A percentile compares a stretch with the other conserved stretches of the same genome.
Evolutionary conservation across 306 rosid species (phyloP).

Genomic region (Trifolium pratense): DNA sequence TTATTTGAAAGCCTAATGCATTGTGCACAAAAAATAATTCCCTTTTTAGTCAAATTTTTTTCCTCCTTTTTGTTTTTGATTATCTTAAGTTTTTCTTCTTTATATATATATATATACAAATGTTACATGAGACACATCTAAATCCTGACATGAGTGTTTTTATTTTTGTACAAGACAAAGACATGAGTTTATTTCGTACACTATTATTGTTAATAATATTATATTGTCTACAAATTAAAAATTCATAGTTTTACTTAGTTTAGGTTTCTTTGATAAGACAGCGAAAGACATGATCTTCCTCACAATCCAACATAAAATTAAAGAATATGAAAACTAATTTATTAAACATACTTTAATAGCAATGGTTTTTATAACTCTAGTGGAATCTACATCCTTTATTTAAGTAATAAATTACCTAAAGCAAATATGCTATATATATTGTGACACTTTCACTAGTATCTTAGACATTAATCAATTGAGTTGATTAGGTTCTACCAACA

Average conservation of each 20-base stretch:
- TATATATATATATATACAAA: conserved; percentile 26
- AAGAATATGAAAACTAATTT: conserved; percentile 24
- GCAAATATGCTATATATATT: conserved; percentile 37
- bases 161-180: background rate
- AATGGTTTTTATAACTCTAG: conserved; percentile 42
- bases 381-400: conserved; percentile 46
- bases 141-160: conserved; percentile 12
- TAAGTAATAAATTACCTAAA: conserved; percentile 46
- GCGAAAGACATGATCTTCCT: conserved; percentile 32
- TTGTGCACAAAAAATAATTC: background rate
- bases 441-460: conserved; percentile 51
- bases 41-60: background rate
- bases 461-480: conserved; percentile 49
- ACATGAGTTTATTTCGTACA: conserved; percentile 11
- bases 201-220: conserved; percentile 22
- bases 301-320: conserved; percentile 19
- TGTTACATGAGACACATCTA: conserved; percentile 22
- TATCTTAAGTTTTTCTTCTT: background rate
- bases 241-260: conserved; percentile 1
- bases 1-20: background rate
- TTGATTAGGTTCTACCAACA: conserved; percentile 52
- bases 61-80: background rate
- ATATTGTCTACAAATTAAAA: background rate
- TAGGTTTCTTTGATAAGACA: conserved; percentile 38
- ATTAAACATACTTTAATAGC: conserved; percentile 32